These are phyloP conservation scores for Dendrobium catenatum DNA, from an alignment of 106 monocot genomes.

Conservation along the genomic window DNA sequence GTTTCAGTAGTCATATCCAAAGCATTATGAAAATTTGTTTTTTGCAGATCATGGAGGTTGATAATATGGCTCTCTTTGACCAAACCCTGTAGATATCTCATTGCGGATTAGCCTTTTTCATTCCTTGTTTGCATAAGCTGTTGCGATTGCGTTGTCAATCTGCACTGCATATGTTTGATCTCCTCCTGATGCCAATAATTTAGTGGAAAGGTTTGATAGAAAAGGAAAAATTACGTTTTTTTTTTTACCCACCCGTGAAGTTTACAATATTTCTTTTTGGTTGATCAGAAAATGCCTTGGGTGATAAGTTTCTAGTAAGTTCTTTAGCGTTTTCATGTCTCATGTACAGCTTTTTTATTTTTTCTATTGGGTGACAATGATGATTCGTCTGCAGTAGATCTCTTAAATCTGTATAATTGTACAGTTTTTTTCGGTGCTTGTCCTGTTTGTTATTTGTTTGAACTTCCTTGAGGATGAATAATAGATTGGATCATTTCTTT, in stretches of 20 bases:
- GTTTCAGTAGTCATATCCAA: no score
- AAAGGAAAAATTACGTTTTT: not conserved
- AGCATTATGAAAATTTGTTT: not conserved
- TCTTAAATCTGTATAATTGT: not conserved
- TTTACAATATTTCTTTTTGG: not conserved
- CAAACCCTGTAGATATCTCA: not conserved
- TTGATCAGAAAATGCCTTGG: not conserved
- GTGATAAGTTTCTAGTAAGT: not conserved
- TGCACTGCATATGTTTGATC: not conserved
- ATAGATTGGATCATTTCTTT: not conserved
- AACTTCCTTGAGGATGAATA: not conserved
- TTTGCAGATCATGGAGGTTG: slow-evolving; percentile 7
- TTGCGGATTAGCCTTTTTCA: not conserved
- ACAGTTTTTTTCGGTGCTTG: not conserved
- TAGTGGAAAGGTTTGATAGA: not conserved
- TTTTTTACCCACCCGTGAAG: not conserved
- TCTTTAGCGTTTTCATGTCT: not conserved
- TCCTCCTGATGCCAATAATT: not conserved
- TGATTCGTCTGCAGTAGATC: not conserved
- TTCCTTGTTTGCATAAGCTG: not conserved
- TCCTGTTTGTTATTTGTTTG: not conserved
- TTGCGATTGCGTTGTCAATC: no score
- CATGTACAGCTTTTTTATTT: not conserved
- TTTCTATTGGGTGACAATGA: not conserved
- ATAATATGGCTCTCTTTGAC: slow-evolving; percentile 4